Conservation (phyloP, 2,329 filamentous ascomycete species). For the Nothophoma quercina region DNA sequence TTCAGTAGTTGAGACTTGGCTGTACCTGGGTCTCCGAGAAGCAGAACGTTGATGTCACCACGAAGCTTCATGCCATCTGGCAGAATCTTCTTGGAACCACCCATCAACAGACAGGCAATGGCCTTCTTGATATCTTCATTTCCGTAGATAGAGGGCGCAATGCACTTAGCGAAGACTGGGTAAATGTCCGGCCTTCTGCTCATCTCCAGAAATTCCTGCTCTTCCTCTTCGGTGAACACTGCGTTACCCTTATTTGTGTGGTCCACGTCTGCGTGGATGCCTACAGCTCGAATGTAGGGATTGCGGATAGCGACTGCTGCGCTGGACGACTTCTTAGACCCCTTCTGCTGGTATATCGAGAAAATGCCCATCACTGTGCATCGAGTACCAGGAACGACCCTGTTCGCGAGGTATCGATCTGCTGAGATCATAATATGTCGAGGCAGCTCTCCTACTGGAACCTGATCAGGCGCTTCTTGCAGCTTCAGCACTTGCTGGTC, state of each 20-base stretch:
- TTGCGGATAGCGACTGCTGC: slow-evolving; percentile 94
- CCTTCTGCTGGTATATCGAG: slow-evolving; percentile 96
- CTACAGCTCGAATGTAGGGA: slow-evolving; percentile 90
- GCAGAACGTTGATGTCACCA: slow-evolving; percentile 96
- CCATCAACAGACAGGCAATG: slow-evolving; percentile 90
- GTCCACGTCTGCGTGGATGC: slow-evolving; percentile 89
- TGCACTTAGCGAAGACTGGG: slow-evolving; percentile 85
- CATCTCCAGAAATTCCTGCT: slow-evolving; percentile 94
- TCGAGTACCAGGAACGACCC: slow-evolving; percentile 91
- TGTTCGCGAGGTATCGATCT: slow-evolving; percentile 94
- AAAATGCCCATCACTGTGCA: slow-evolving; percentile 98
- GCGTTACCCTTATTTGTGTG: slow-evolving; percentile 85
- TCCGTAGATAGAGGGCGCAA: slow-evolving; percentile 96
- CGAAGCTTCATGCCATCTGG: slow-evolving; percentile 97
- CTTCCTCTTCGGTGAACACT: slow-evolving; percentile 91
- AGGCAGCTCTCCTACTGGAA: slow-evolving; percentile 94
- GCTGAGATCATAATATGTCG: slow-evolving; percentile 94
- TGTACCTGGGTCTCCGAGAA: slow-evolving; percentile 96
- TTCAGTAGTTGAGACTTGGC: slow-evolving; percentile 97
- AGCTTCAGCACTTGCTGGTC: slow-evolving; percentile 98
- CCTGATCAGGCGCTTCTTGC: slow-evolving; percentile 96
- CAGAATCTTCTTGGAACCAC: slow-evolving; percentile 96
- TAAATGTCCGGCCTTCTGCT: slow-evolving; percentile 93
- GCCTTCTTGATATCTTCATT: slow-evolving; percentile 97
- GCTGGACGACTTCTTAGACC: slow-evolving; percentile 75